These are phyloP conservation scores for Exserohilum turcica DNA, from an alignment of 2,329 filamentous ascomycete genomes.

Conservation along the genomic window DNA sequence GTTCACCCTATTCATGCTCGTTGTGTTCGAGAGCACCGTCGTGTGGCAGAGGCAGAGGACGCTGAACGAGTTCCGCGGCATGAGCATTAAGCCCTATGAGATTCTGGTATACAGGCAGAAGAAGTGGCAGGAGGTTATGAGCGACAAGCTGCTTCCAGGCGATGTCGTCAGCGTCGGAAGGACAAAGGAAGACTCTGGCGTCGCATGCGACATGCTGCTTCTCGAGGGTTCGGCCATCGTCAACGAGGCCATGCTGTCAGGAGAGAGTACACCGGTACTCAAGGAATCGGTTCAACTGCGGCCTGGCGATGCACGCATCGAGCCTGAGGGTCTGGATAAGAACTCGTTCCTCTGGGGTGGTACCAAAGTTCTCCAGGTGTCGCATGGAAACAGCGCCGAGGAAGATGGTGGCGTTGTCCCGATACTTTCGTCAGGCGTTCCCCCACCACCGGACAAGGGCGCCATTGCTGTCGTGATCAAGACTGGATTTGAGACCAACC, in stretches of 20 bases:
- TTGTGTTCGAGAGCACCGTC: conserved; percentile 96
- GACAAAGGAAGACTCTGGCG: conserved; percentile 95
- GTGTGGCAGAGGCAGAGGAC: conserved; percentile 99
- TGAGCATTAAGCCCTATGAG: conserved; percentile 99
- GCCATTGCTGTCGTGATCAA: conserved; percentile 94
- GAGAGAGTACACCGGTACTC: conserved; percentile 93
- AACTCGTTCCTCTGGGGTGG: conserved; percentile 96
- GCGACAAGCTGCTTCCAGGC: conserved; percentile 89
- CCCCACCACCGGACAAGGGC: conserved; percentile 86
- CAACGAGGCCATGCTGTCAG: conserved; percentile 98
- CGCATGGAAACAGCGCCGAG: conserved; percentile 80
- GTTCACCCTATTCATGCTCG: conserved; percentile 98
- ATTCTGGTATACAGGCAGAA: conserved; percentile 87
- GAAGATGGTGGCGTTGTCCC: conserved; percentile 64
- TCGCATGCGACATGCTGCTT: conserved; percentile 95
- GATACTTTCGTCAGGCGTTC: conserved; percentile 75
- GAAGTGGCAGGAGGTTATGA: conserved; percentile 86
- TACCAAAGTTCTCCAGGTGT: conserved; percentile 95
- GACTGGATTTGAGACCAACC: conserved; percentile 98
- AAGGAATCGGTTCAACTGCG: conserved; percentile 95
- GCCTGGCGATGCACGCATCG: conserved; percentile 77
- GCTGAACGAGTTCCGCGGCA: conserved; percentile 92
- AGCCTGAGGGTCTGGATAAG: conserved; percentile 92
- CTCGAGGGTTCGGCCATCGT: conserved; percentile 96
- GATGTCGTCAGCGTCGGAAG: conserved; percentile 90